Evolutionary conservation across 2,329 filamentous ascomycete species (phyloP), one percentile per base, ranked within the genome.

Genomic region (Trichocomaceae sp.): DNA sequence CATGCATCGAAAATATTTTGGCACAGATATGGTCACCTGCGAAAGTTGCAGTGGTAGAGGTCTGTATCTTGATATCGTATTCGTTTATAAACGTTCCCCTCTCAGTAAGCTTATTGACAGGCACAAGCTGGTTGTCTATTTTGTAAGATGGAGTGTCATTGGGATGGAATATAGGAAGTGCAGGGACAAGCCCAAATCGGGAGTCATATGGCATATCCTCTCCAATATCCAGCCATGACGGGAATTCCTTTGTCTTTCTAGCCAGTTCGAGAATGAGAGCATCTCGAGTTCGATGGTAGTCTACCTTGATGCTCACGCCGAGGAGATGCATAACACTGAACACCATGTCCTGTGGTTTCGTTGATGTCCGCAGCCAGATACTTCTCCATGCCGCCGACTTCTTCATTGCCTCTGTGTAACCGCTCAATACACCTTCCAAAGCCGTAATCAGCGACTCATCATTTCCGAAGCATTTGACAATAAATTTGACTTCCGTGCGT

Each of bases 141-240:
- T 45, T 31, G 41, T 52, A 52, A 12, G 50, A 52, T 9, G 50
- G 50, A 12, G n/a, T 52, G 41, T 52, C 39, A 52, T 52, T 52
- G n/a, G 50, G 41, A 35, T 45, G 50, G 22, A 52, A 52, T 45
- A 45, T 52, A 35, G 50, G 50, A 8, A 52, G 19, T 4, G 37
- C 50, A 45, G 50, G 50, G 10, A 52, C 50, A 52, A 52, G 50
- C 19, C 50, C 50, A 45, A 52, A 52, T 35, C 15, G 26, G 22
- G 50, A 26, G 22, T 52, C 41, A n/a, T 33, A 52, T 0, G 50
- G 50, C 9, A 52, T 52, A n/a, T 52, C 50, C 42, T 52, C 50
- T n/a, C 49, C 50, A n/a, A 52, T 52, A 45, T 52, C 50, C 19
- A 52, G 39, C 50, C 50, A 52, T 35, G 50, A 52, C 13, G 50